Evolutionary conservation across 768 basidiomycete genomes (phyloP), one percentile per base, ranked within the genome.

Genomic region (Phlegmacium glaucopus): DNA sequence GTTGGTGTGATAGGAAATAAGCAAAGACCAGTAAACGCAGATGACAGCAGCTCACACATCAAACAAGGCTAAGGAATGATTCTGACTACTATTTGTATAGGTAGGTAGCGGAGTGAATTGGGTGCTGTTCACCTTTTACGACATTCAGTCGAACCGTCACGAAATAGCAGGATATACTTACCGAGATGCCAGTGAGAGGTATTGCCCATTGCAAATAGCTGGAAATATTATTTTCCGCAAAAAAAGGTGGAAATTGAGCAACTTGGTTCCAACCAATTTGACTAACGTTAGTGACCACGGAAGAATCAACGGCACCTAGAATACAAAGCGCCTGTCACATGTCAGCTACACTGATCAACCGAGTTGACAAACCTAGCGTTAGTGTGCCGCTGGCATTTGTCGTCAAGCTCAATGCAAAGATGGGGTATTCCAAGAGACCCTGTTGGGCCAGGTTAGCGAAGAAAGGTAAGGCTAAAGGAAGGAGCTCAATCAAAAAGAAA

Each of bases 201-300:
- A 90, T 80, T 0, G 78, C 78, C 89, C 89, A 91, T 49, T 84
- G 81, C 38, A 91, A 67, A 54, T 90, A 90, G 52, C 83, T 84
- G 4, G 88, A 82, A 11, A 71, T 61, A 51, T 80, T 83, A 50
- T 67, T 77, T 53, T 79, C 77, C 4, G 69, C 61, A 6, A 70
- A 75, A 47, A 86, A 68, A 4, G 89, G 89, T 15, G 81, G 71
- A 57, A 91, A 91, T 10, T 88, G 77, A 12, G 82, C 78, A 2
- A 91, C 85, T 35, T 79, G 75, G 52, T 84, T 85, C 89, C 89
- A 91, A 41, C 72, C 74, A 25, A 91, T 82, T 13, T 73, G 56
- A 47, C 72, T 81, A 2, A 70, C 60, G 59, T 88, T 78, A 22
- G 63, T 70, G 12, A 91, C 84, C 12, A 90, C 69, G 5, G 83